Evolutionary conservation across 2,329 filamentous ascomycete genomes (phyloP).

Genomic region (Ceratocystis ficicola): DNA sequence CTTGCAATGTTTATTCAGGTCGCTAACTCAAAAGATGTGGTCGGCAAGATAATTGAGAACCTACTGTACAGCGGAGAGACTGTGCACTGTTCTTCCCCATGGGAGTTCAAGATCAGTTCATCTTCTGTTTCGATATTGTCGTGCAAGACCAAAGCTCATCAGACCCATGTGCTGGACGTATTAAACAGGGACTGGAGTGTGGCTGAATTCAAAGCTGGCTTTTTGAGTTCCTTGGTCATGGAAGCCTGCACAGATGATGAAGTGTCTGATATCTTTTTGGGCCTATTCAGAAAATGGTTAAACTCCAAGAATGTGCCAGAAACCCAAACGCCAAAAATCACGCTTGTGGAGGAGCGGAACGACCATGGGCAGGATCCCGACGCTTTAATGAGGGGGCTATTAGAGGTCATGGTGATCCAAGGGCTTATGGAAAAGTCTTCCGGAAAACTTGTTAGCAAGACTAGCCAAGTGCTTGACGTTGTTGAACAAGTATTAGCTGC

Average conservation of each 20-base stretch:
- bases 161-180: slow-evolving; percentile 6
- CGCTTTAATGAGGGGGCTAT: slow-evolving; percentile 39
- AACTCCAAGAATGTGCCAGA: slow-evolving; percentile 24
- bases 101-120: slow-evolving; percentile 40
- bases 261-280: slow-evolving; percentile 48
- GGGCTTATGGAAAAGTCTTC: slow-evolving; percentile 51
- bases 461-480: slow-evolving; percentile 52
- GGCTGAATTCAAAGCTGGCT: slow-evolving; percentile 38
- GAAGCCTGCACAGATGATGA: slow-evolving; percentile 43
- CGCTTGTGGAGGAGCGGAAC: slow-evolving; percentile 28
- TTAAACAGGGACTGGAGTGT: slow-evolving; percentile 33
- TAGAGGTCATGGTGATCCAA: slow-evolving; percentile 51
- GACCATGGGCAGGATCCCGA: slow-evolving; percentile 19
- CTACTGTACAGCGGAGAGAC: slow-evolving; percentile 44
- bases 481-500: slow-evolving; percentile 47
- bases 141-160: neutral
- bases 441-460: slow-evolving; percentile 50
- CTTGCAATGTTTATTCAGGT: slow-evolving; percentile 47
- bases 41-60: slow-evolving; percentile 40
- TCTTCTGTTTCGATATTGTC: slow-evolving; percentile 28
- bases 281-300: slow-evolving; percentile 48
- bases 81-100: slow-evolving; percentile 29
- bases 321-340: slow-evolving; percentile 25
- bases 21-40: slow-evolving; percentile 39
- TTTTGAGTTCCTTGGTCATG: slow-evolving; percentile 40